Conservation (phyloP, 306 rosid species). For the Leucaena leucocephala region DNA sequence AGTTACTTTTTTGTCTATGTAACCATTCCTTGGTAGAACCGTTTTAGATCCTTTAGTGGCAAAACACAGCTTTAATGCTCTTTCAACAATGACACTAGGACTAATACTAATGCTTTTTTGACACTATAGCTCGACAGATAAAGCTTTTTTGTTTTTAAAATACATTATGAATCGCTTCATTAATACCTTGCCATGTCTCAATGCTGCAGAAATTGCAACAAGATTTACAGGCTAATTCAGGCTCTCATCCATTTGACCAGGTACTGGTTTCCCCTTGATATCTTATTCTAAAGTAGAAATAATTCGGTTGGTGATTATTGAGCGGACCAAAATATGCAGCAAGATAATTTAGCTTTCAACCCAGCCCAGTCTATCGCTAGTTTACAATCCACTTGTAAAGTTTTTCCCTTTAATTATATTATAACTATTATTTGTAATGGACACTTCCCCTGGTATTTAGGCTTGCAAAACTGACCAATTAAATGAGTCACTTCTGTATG, state of each 20-base stretch:
- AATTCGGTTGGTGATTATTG: slow-evolving; percentile 21
- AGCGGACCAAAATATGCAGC: background rate
- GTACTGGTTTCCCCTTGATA: slow-evolving; percentile 43
- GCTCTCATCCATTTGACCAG: slow-evolving; percentile 86
- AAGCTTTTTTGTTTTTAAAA: background rate
- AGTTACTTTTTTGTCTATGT: slow-evolving; percentile 5
- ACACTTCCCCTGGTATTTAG: background rate
- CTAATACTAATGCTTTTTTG: background rate
- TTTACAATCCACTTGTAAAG: background rate
- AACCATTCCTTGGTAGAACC: background rate
- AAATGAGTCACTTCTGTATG: slow-evolving; percentile 18
- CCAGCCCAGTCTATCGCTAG: background rate
- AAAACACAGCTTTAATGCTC: background rate
- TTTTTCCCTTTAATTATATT: background rate
- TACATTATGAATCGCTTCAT: background rate
- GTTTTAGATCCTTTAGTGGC: background rate
- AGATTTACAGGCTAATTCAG: slow-evolving; percentile 65
- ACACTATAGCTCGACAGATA: slow-evolving; percentile 6
- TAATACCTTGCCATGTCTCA: slow-evolving; percentile 23
- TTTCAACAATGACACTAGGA: slow-evolving; percentile 13
- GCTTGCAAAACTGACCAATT: slow-evolving; percentile 7
- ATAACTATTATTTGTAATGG: background rate
- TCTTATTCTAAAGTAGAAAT: slow-evolving; percentile 10
- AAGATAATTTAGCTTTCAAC: slow-evolving; percentile 16
- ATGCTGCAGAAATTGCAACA: slow-evolving; percentile 74